Base-by-base conservation (phyloP, 768 basidiomycete genomes). In the Trametes cinnabarina region DNA sequence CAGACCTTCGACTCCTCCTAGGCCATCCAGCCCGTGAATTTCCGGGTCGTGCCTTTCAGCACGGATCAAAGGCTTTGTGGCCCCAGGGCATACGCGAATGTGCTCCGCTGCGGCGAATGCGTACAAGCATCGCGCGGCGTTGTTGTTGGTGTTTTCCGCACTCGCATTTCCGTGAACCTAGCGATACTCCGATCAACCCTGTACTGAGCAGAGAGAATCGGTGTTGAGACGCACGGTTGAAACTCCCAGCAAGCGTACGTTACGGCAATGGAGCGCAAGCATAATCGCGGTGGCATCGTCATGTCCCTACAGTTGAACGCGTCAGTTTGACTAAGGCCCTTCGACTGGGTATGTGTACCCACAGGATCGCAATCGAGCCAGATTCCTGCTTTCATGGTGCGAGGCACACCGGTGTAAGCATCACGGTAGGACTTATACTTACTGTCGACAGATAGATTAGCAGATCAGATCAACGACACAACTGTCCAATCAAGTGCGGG, bases 201-300 rank as follows among this genome's bases (percentile, higher is more conserved):
- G 43, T 19, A 28, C 23, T 10, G n/a, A 30, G 25, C 32, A 20
- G 51, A 44, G 22, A 30, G 39, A 14, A 25, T 23, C 4, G 26
- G 3, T 44, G 7, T 23, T n/a, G 28, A 41, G 23, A 57, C 57
- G 17, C 76, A 91, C 92, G 23, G 91, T 91, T 0, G 92, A 94
- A n/a, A 95, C 74, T 1, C 93, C 94, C 6, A 93, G 72, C 19
- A 96, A 81, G 35, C 79, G 71, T 55, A 94, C 79, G 58, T 85
- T 79, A 1, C 81, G 77, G 12, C 79, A 78, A 62, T 91, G 83
- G 4, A 88, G 67, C 4, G 90, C 91, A 9, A 94, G 73, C 67
- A 95, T 74, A 49, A 95, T 85, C 3, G 91, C 92, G 11, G 84
- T 85, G 4, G 90, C 94, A 74, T 95, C 93, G 65, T 96, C 93